phyloP scores from a whole-genome alignment of 2,329 filamentous ascomycete species.

The Chaetomiaceae sp. region DNA sequence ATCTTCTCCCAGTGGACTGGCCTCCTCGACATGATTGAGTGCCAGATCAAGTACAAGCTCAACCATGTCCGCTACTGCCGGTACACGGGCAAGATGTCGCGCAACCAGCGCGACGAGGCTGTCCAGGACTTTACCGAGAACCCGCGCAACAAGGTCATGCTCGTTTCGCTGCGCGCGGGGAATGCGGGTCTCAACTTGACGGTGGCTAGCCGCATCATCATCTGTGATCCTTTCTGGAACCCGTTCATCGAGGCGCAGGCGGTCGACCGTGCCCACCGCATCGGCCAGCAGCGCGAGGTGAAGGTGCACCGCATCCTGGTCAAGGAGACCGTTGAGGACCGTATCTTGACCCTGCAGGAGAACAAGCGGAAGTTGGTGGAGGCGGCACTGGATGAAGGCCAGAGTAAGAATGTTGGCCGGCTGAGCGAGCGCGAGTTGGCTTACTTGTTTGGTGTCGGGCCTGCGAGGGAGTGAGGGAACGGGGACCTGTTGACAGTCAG shows the following conservation, averaged over 20 bases:
- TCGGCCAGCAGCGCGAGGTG: slow-evolving; percentile 72
- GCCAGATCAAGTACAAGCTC: slow-evolving; percentile 56
- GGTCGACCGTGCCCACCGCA: slow-evolving; percentile 82
- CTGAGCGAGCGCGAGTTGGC: slow-evolving; percentile 63
- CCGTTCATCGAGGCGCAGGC: slow-evolving; percentile 91
- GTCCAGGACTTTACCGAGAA: slow-evolving; percentile 62
- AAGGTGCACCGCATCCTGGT: slow-evolving; percentile 77
- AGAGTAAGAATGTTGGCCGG: slow-evolving; percentile 60
- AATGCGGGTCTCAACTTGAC: slow-evolving; percentile 85
- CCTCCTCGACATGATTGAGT: slow-evolving; percentile 70
- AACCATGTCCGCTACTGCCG: slow-evolving; percentile 58
- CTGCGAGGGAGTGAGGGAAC: not conserved
- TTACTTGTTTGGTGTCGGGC: slow-evolving; percentile 57
- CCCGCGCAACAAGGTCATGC: slow-evolving; percentile 60
- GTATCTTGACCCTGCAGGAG: slow-evolving; percentile 75
- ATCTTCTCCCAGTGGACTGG: slow-evolving; percentile 81
- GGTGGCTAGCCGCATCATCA: slow-evolving; percentile 77
- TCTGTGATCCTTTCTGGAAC: slow-evolving; percentile 93
- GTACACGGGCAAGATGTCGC: slow-evolving; percentile 73
- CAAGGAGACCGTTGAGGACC: slow-evolving; percentile 76
- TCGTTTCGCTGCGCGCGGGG: slow-evolving; percentile 74
- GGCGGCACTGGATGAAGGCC: slow-evolving; percentile 73
- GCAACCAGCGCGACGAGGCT: slow-evolving; percentile 60
- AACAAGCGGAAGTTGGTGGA: slow-evolving; percentile 74
- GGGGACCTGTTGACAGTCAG: not conserved